Evolutionary conservation across 495 filamentous ascomycete genomes (phyloP).

Genomic region (Podospora bellae-mahoneyi): DNA sequence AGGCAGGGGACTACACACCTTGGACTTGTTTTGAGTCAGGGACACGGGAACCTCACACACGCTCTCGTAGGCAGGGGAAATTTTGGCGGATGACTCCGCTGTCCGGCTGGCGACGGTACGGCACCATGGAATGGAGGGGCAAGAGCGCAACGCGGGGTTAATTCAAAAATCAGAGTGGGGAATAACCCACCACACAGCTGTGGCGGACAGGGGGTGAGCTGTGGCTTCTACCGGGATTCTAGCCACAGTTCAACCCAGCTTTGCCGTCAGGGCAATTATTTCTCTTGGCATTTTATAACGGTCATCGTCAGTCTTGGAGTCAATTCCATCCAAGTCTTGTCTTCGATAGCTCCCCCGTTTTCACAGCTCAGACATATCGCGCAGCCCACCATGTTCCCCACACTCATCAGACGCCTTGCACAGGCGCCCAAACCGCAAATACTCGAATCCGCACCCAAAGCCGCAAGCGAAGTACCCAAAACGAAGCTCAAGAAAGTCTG

Average conservation of each 20-base stretch:
- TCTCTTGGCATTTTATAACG: background rate
- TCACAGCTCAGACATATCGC: background rate
- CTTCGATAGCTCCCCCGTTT: background rate
- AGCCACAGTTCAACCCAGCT: background rate
- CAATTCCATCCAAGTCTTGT: background rate
- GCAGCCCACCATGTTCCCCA: conserved; percentile 42
- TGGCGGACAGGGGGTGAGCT: background rate
- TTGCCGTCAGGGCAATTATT: background rate
- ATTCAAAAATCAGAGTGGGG: background rate
- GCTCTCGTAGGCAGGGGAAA: conserved; percentile 11
- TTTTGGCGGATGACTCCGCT: conserved; percentile 25
- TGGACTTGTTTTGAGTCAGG: conserved; percentile 11
- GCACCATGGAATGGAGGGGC: conserved; percentile 19
- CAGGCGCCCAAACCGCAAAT: conserved; percentile 22
- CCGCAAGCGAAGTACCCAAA: conserved; percentile 36
- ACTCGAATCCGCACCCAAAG: conserved; percentile 11
- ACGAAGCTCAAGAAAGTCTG: conserved; percentile 83
- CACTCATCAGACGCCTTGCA: conserved; percentile 39
- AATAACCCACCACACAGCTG: background rate
- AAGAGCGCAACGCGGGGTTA: conserved; percentile 20
- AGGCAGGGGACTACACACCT: background rate
- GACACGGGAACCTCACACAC: background rate
- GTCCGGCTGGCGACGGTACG: conserved; percentile 3
- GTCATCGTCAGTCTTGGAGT: background rate
- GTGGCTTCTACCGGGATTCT: background rate